Evolutionary conservation across 495 filamentous ascomycete species (phyloP).

Genomic region (Penicillium angulare): DNA sequence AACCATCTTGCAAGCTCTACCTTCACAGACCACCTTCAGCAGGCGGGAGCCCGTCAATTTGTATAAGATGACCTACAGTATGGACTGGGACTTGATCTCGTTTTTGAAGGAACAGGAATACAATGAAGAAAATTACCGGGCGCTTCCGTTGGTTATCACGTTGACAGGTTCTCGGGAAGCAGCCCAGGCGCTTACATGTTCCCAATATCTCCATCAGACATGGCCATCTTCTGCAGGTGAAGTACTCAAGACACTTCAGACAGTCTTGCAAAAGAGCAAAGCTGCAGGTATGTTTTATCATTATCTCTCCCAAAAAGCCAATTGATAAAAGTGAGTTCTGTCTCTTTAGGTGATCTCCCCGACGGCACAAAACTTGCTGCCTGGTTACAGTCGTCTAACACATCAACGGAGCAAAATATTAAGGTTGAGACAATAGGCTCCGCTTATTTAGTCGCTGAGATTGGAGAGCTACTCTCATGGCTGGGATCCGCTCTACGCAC

Average conservation of each 20-base stretch:
- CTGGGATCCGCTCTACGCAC: conserved; percentile 2
- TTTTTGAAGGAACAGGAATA: no score
- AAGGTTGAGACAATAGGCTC: background rate
- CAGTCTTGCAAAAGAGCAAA: background rate
- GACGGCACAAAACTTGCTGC: background rate
- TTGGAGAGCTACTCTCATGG: conserved; percentile 5
- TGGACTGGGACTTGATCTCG: no score
- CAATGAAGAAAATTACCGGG: no score
- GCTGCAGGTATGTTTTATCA: no score
- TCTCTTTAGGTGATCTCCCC: background rate
- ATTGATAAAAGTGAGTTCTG: no score
- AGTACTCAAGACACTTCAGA: background rate
- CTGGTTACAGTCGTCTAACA: background rate
- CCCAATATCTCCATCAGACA: background rate
- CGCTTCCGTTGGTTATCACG: no score
- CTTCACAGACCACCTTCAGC: no score
- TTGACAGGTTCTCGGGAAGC: background rate
- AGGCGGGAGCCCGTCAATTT: no score
- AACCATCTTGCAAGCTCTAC: no score
- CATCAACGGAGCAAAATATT: background rate
- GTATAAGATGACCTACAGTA: no score
- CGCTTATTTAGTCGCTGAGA: background rate
- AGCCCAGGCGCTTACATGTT: background rate
- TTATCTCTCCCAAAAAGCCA: background rate
- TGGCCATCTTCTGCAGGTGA: background rate